phyloP scores from a whole-genome alignment of 2,329 filamentous ascomycete genomes.

The Microsporum audouinii region DNA sequence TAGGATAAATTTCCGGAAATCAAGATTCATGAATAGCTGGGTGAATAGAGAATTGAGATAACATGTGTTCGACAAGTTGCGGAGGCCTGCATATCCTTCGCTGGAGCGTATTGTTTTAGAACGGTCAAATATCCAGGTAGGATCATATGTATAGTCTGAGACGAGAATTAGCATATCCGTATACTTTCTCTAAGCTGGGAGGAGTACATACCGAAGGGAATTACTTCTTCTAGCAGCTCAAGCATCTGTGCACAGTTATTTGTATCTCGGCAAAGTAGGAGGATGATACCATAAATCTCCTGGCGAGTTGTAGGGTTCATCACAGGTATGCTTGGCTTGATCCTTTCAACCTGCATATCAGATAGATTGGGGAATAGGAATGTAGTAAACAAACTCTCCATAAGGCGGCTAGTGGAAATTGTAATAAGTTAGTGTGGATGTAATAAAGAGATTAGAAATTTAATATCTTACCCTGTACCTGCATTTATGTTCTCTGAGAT shows the following conservation, averaged over 20 bases:
- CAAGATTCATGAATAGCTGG: constrained; percentile 89
- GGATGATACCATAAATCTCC: constrained; percentile 51
- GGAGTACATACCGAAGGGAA: constrained; percentile 37
- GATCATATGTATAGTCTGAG: constrained; percentile 50
- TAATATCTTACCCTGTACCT: constrained; percentile 24
- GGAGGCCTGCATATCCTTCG: constrained; percentile 78
- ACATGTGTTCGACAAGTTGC: constrained; percentile 89
- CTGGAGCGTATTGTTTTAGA: constrained; percentile 57
- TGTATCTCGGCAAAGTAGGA: constrained; percentile 43
- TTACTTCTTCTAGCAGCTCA: constrained; percentile 40
- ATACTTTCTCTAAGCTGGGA: background rate
- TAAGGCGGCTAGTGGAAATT: constrained; percentile 27
- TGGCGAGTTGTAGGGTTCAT: constrained; percentile 47
- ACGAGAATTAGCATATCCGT: constrained; percentile 17
- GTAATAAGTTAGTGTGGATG: constrained; percentile 6
- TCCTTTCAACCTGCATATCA: constrained; percentile 17
- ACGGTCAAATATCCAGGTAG: constrained; percentile 53
- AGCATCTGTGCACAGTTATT: constrained; percentile 43
- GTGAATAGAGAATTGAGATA: constrained; percentile 92
- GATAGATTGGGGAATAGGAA: constrained; percentile 54
- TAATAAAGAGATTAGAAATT: background rate
- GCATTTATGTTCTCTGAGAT: constrained; percentile 23
- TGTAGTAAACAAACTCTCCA: constrained; percentile 46
- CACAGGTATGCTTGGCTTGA: constrained; percentile 35
- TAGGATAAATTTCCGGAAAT: constrained; percentile 78